Evolutionary conservation across 192 early-diverging fungal species (phyloP).

Genomic region (Podila epigama): DNA sequence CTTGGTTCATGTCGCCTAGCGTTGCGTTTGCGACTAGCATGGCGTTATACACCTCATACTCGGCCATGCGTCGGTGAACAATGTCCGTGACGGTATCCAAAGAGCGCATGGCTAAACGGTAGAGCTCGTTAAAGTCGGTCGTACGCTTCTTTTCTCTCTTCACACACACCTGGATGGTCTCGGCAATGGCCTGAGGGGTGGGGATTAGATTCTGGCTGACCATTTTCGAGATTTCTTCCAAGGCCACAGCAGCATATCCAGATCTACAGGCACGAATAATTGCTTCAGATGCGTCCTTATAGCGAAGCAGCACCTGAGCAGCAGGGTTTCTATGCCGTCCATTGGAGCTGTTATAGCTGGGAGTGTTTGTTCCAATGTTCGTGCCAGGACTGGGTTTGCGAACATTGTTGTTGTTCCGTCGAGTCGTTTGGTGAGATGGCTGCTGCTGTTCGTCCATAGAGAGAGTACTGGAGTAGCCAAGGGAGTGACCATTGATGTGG

Average conservation of each 20-base stretch:
- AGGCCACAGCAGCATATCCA: constrained; percentile 37
- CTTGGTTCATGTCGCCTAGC: constrained; percentile 53
- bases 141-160: constrained; percentile 38
- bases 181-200: constrained; percentile 30
- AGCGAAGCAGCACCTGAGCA: constrained; percentile 11
- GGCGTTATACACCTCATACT: constrained; percentile 56
- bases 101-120: constrained; percentile 16
- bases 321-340: constrained; percentile 4
- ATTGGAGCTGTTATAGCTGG: background rate
- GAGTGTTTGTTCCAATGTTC: background rate
- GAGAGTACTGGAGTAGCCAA: too few relatives aligned
- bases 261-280: constrained; percentile 37
- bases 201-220: constrained; percentile 28
- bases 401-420: too few relatives aligned
- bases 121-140: constrained; percentile 34
- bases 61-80: constrained; percentile 26
- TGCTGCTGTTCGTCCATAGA: too few relatives aligned
- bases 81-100: constrained; percentile 14
- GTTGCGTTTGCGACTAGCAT: constrained; percentile 59
- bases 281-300: constrained; percentile 27
- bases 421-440: too few relatives aligned
- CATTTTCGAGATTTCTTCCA: constrained; percentile 39
- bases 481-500: too few relatives aligned
- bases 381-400: too few relatives aligned
- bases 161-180: constrained; percentile 45